Evolutionary conservation across 139 green algal genomes (phyloP).

Genomic region (Tetradesmus obliquus): DNA sequence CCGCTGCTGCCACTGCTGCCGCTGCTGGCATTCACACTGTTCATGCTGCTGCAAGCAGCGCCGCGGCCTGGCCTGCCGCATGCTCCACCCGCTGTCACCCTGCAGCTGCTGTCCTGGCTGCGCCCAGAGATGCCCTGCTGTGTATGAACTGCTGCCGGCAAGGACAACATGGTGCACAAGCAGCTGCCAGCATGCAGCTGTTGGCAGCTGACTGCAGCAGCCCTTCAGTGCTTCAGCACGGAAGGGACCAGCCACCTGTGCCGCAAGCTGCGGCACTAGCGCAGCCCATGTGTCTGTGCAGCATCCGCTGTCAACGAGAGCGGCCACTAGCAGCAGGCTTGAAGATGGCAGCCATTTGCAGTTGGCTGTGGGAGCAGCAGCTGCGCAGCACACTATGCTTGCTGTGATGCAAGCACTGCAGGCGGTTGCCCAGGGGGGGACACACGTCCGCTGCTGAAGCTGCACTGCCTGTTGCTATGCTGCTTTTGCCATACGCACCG

Average conservation of each 20-base stretch:
- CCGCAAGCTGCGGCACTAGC: too few relatives aligned
- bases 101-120: not conserved
- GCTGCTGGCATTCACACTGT: not conserved
- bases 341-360: too few relatives aligned
- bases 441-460: too few relatives aligned
- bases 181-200: too few relatives aligned
- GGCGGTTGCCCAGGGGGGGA: too few relatives aligned
- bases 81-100: not conserved
- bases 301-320: too few relatives aligned
- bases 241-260: too few relatives aligned
- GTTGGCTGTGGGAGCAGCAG: too few relatives aligned
- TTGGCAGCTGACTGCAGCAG: not conserved
- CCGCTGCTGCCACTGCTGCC: not conserved
- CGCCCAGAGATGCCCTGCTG: not conserved
- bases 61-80: not conserved
- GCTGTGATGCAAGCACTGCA: not conserved
- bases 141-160: not conserved
- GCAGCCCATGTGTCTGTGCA: too few relatives aligned
- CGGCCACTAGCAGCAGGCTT: too few relatives aligned
- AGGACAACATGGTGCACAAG: too few relatives aligned
- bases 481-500: constrained; percentile 45
- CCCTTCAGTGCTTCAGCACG: not conserved
- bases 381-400: not conserved
- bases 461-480: not conserved
- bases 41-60: not conserved